Base-by-base conservation (phyloP, 2,329 filamentous ascomycete genomes). In the Xylariaceae sp. region DNA sequence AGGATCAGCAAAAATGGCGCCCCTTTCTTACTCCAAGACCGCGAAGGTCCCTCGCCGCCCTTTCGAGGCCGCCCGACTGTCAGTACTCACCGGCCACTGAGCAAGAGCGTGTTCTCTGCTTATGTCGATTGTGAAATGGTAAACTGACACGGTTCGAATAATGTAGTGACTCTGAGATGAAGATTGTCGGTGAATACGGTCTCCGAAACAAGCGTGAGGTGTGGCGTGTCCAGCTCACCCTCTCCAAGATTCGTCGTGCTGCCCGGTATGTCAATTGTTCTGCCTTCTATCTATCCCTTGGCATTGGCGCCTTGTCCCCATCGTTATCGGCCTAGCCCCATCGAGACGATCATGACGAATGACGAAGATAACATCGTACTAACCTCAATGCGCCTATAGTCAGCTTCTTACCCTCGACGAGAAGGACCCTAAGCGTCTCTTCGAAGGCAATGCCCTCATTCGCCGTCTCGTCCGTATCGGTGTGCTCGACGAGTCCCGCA, bases 181-280 rank as follows among this genome's bases (percentile, higher is more conserved):
- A 99, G 90, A 89, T 94, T 81, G 93, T 99, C 76, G 94, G 94
- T 82, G 94, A 99, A 85, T 99, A 95, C 86, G 94, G 94, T 83
- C 91, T 99, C 75, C 90, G 92, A 83, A 99, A 99, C 87, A 99
- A 99, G 92, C 93, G 94, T 86, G 94, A 99, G 87, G 94, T 99
- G 78, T 99, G 94, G 94, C 92, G 94, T 82, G 94, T 99, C 82
- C 88, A 91, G 87, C 89, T 99, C 81, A 97, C 93, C 76, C 89
- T 99, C 77, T 97, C 94, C 84, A 97, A 97, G 89, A 99, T 99
- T 76, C 94, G 94, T 92, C 94, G 94, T 96, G 94, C 94, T 88
- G 94, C 94, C 79, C 94, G 94, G 93, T 97, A 90, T 75, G 87
- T 44, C 35, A 10, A 9, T 53, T 45, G 45, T 51, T n/a, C 23